Conservation (phyloP, 164 flowering plant species). For the Amborella trichopoda region DNA sequence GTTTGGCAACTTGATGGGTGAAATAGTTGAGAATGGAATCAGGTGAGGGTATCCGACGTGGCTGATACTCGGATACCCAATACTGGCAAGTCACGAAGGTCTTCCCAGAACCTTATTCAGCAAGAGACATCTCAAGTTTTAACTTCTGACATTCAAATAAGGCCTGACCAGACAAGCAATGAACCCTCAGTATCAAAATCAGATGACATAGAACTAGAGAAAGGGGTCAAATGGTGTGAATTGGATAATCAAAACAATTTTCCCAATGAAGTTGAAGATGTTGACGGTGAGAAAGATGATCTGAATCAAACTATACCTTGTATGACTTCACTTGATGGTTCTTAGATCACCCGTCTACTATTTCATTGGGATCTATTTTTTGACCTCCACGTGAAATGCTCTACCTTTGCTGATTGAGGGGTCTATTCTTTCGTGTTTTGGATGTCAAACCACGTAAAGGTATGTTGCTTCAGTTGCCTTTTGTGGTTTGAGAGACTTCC, state of each 20-base stretch:
- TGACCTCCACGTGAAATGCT: no score
- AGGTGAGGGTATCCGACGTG: slow-evolving; percentile 58
- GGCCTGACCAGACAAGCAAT: slow-evolving; percentile 4
- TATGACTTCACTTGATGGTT: slow-evolving; percentile 3
- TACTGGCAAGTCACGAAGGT: slow-evolving; percentile 10
- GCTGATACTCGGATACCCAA: slow-evolving; percentile 9
- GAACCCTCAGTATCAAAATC: slow-evolving; percentile 4
- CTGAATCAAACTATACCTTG: slow-evolving; percentile 7
- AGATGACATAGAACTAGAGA: slow-evolving; percentile 16
- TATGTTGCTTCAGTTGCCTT: no score
- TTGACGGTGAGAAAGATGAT: slow-evolving; percentile 4
- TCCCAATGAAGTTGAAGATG: slow-evolving; percentile 3
- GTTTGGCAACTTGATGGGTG: no score
- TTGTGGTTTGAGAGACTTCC: no score
- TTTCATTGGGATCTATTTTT: no score
- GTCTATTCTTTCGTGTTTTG: no score
- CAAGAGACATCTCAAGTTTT: slow-evolving; percentile 4
- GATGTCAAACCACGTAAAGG: no score
- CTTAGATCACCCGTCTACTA: no score
- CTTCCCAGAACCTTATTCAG: slow-evolving; percentile 7
- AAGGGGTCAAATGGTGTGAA: slow-evolving; percentile 34
- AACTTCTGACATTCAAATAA: slow-evolving; percentile 1
- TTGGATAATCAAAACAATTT: slow-evolving; percentile 16
- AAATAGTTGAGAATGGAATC: no score
- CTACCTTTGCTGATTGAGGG: no score